These are phyloP conservation scores for Colletotrichum sp. DNA, from an alignment of 2,329 filamentous ascomycete genomes.

Conservation along the genomic window DNA sequence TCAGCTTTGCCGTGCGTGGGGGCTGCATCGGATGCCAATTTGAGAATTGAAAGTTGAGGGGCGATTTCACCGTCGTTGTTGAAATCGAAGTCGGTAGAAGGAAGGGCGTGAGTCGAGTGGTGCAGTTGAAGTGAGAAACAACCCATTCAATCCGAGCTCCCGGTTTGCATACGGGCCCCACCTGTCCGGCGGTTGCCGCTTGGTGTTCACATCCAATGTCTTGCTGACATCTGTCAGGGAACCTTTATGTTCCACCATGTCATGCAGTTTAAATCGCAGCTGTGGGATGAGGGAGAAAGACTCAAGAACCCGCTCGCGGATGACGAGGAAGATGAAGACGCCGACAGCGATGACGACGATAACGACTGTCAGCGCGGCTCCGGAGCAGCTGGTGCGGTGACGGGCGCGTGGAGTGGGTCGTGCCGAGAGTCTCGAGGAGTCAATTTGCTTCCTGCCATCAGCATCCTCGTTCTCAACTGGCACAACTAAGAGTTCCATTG, in stretches of 20 bases:
- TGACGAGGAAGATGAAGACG: slow-evolving; percentile 53
- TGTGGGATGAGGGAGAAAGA: slow-evolving; percentile 13
- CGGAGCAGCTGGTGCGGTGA: slow-evolving; percentile 28
- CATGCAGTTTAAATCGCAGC: not conserved
- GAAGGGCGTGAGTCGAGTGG: too few species aligned
- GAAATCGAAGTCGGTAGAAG: too few species aligned
- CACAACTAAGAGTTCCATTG: not conserved
- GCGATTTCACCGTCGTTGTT: too few species aligned
- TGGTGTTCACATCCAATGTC: too few species aligned
- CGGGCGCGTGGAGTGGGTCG: slow-evolving; percentile 24
- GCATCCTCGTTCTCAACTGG: not conserved
- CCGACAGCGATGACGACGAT: slow-evolving; percentile 58
- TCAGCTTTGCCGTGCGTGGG: not conserved
- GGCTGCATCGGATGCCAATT: too few species aligned
- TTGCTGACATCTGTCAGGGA: too few species aligned
- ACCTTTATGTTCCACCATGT: too few species aligned
- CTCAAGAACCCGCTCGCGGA: slow-evolving; percentile 62
- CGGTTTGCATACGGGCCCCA: too few species aligned
- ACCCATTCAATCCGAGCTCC: too few species aligned
- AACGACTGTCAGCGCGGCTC: slow-evolving; percentile 39
- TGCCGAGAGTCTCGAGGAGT: slow-evolving; percentile 37
- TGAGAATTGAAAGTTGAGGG: too few species aligned
- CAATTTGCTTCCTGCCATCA: not conserved
- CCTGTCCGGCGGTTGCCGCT: too few species aligned
- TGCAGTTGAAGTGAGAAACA: too few species aligned